phyloP scores from a whole-genome alignment of 2,329 filamentous ascomycete species.

The Beauveria caledonica region DNA sequence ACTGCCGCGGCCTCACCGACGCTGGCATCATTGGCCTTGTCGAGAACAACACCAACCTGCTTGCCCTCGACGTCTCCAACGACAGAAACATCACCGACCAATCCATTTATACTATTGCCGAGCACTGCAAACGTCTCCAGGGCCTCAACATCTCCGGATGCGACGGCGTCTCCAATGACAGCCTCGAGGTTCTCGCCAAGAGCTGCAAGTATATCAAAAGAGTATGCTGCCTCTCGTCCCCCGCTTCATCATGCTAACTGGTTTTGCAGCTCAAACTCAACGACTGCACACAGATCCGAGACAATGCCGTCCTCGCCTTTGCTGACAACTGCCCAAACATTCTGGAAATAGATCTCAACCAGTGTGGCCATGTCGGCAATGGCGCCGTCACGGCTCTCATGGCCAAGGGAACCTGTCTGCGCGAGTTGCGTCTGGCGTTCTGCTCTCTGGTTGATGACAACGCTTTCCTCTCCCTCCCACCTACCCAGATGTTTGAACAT shows the following conservation, averaged over 20 bases:
- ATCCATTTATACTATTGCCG: slow-evolving; percentile 69
- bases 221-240: slow-evolving; percentile 41
- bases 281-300: slow-evolving; percentile 76
- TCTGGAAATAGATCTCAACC: slow-evolving; percentile 90
- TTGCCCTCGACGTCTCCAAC: slow-evolving; percentile 85
- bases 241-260: slow-evolving; percentile 22
- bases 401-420: slow-evolving; percentile 69
- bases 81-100: slow-evolving; percentile 76
- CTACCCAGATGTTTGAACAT: slow-evolving; percentile 66
- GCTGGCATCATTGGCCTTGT: slow-evolving; percentile 73
- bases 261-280: slow-evolving; percentile 75
- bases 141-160: slow-evolving; percentile 90
- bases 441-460: slow-evolving; percentile 77
- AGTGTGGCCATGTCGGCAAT: slow-evolving; percentile 74
- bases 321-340: slow-evolving; percentile 85
- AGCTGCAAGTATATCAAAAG: slow-evolving; percentile 82
- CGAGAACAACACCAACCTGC: slow-evolving; percentile 66
- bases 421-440: slow-evolving; percentile 79
- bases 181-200: slow-evolving; percentile 70
- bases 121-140: slow-evolving; percentile 77
- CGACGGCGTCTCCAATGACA: slow-evolving; percentile 75
- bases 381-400: slow-evolving; percentile 76
- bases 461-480: slow-evolving; percentile 76
- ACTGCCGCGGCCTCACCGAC: slow-evolving; percentile 80
- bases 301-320: slow-evolving; percentile 75